Evolutionary conservation across 495 filamentous ascomycete genomes (phyloP).

Genomic region (Aspergillus affinis): DNA sequence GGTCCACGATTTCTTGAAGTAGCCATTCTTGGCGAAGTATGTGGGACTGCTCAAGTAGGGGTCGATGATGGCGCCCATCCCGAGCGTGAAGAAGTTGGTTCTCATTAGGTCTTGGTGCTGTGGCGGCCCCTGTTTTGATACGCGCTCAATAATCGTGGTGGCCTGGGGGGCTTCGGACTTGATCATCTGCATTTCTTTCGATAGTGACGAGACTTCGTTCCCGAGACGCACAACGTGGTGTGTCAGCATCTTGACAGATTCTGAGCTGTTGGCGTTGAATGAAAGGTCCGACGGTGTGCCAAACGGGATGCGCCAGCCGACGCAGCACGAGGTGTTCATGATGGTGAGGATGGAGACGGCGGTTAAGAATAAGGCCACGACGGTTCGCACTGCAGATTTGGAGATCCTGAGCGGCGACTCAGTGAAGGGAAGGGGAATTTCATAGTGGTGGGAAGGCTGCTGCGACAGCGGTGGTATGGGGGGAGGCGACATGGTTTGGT

Average conservation of each 20-base stretch:
- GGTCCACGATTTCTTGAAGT: slow-evolving; percentile 10
- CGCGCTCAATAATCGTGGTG: slow-evolving; percentile 16
- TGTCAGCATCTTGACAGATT: slow-evolving; percentile 28
- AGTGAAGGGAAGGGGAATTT: not conserved
- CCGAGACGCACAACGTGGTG: slow-evolving; percentile 34
- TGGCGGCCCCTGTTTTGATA: not conserved
- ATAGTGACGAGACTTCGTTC: slow-evolving; percentile 36
- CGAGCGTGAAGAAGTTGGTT: slow-evolving; percentile 40
- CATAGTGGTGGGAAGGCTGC: not conserved
- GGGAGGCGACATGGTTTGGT: not conserved
- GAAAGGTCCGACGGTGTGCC: slow-evolving; percentile 10
- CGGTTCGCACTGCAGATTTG: not conserved
- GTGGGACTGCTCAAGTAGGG: slow-evolving; percentile 36
- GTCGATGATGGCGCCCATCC: slow-evolving; percentile 38
- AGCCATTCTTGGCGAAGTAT: slow-evolving; percentile 12
- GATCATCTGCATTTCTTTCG: slow-evolving; percentile 32
- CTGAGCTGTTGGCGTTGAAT: slow-evolving; percentile 25
- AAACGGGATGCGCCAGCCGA: slow-evolving; percentile 15
- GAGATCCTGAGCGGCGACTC: not conserved
- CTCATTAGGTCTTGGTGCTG: slow-evolving; percentile 17
- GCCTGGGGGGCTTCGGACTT: slow-evolving; percentile 26
- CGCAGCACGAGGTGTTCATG: slow-evolving; percentile 7
- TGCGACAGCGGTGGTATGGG: not conserved
- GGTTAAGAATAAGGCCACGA: slow-evolving; percentile 1
- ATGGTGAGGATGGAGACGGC: slow-evolving; percentile 12